Conservation (phyloP, 352 stramenopile species). For the Blastocystis sp. region DNA sequence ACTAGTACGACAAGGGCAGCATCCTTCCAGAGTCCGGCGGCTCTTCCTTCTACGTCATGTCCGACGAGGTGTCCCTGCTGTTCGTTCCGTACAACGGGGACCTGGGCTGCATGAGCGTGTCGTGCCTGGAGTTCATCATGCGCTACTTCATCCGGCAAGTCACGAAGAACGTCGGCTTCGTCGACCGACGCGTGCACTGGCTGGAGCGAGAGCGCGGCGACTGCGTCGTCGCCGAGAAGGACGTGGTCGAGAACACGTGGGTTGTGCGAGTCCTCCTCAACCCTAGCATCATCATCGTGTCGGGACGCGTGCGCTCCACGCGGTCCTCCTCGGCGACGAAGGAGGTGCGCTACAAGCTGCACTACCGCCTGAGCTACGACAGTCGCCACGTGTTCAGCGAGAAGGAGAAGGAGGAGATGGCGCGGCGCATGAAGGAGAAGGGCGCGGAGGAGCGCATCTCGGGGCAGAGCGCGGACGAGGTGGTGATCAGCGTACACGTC, state of each 20-base stretch:
- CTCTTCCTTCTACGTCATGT: constrained; percentile 35
- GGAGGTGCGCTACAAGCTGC: constrained; percentile 10
- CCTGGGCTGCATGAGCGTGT: not conserved
- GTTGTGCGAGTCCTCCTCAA: not conserved
- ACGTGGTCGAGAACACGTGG: constrained; percentile 11
- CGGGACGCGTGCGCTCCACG: constrained; percentile 47
- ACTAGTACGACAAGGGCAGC: constrained; percentile 18
- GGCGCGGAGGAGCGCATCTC: not conserved
- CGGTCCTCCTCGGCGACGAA: not conserved
- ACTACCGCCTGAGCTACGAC: constrained; percentile 62
- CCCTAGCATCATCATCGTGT: constrained; percentile 30
- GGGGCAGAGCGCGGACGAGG: constrained; percentile 12
- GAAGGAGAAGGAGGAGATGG: constrained; percentile 50
- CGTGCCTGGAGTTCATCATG: constrained; percentile 27
- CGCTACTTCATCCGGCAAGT: constrained; percentile 18
- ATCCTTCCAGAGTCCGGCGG: not conserved
- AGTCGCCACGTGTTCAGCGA: constrained; percentile 37
- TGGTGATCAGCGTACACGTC: constrained; percentile 32
- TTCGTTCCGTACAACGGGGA: constrained; percentile 50
- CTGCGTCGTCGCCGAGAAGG: constrained; percentile 12
- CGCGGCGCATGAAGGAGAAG: not conserved
- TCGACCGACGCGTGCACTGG: constrained; percentile 16
- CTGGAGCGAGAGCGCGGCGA: constrained; percentile 23
- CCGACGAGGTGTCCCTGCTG: constrained; percentile 26
- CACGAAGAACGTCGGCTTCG: not conserved